Conservation (phyloP, 148 eudicot species). For the Bassia scoparia region DNA sequence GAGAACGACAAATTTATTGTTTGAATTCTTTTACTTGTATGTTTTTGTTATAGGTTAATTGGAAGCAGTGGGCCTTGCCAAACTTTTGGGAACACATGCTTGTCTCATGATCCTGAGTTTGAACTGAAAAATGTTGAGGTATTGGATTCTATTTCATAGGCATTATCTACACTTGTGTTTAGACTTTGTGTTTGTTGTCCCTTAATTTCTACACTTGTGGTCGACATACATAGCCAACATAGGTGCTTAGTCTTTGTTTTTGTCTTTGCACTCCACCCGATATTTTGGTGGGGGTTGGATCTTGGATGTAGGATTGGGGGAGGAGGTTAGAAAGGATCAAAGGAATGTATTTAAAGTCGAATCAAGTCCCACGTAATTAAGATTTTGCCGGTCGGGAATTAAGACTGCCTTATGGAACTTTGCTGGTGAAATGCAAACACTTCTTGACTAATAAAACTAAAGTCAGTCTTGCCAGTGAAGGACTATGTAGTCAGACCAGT, state of each 20-base stretch:
- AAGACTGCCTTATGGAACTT: too few species aligned
- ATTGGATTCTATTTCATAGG: constrained; percentile 4
- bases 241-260: not conserved
- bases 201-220: not conserved
- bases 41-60: constrained; percentile 42
- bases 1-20: too few species aligned
- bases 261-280: not conserved
- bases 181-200: not conserved
- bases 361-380: not conserved
- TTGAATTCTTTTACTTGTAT: not conserved
- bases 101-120: constrained; percentile 78
- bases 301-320: not conserved
- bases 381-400: not conserved
- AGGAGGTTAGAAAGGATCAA: not conserved
- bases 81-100: constrained; percentile 78
- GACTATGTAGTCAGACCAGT: too few species aligned
- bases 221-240: not conserved
- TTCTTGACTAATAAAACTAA: too few species aligned
- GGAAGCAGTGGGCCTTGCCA: constrained; percentile 96
- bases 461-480: too few species aligned
- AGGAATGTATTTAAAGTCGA: too few species aligned
- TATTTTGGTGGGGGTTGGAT: not conserved
- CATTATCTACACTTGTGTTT: not conserved
- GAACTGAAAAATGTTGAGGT: constrained; percentile 93
- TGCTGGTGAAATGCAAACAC: too few species aligned